These are phyloP conservation scores for Serendipita sp. DNA, from an alignment of 768 basidiomycete genomes.

Conservation along the genomic window DNA sequence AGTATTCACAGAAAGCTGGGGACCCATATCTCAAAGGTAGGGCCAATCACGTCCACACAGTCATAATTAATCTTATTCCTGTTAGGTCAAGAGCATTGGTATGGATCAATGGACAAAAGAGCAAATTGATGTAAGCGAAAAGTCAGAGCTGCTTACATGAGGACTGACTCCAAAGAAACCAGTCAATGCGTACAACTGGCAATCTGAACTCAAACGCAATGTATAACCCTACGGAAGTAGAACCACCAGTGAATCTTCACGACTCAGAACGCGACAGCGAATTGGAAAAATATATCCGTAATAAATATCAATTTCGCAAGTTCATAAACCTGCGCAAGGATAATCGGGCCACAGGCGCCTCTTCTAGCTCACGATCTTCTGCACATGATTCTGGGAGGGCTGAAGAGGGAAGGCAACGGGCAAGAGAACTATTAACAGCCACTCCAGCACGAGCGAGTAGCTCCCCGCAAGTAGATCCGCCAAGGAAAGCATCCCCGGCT, in stretches of 20 bases:
- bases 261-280: conserved; percentile 76
- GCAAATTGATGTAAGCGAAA: conserved; percentile 55
- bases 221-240: conserved; percentile 70
- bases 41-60: conserved; percentile 18
- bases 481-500: neutral
- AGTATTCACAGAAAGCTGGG: conserved; percentile 89
- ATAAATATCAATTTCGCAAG: conserved; percentile 26
- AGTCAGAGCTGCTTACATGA: neutral
- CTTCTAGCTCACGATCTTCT: neutral
- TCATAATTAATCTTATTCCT: neutral
- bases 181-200: conserved; percentile 69
- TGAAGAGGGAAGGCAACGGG: neutral
- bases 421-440: neutral
- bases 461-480: neutral
- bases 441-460: neutral
- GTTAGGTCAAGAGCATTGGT: conserved; percentile 66
- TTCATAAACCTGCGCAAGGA: neutral
- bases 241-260: conserved; percentile 62
- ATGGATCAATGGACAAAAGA: conserved; percentile 80
- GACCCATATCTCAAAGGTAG: conserved; percentile 89
- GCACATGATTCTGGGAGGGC: neutral
- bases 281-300: conserved; percentile 76
- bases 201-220: conserved; percentile 64
- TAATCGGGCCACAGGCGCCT: neutral
- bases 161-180: conserved; percentile 3